Conservation (phyloP, 1,139 yeast genomes). For the Taphrina sp. region DNA sequence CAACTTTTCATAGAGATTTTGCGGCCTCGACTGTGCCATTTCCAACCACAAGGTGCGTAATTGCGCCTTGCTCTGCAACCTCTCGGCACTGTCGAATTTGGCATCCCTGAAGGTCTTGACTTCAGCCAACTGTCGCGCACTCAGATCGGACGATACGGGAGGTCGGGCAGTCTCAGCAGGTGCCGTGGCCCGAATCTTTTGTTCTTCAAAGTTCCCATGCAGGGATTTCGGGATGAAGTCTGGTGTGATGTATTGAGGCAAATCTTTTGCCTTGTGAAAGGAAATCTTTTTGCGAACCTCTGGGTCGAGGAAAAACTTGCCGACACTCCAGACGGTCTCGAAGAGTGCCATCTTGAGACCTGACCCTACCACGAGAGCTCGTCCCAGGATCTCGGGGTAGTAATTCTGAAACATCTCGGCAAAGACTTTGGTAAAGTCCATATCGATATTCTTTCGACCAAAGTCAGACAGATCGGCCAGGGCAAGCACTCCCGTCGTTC, state of each 20-base stretch:
- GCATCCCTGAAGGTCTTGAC: slow-evolving; percentile 11
- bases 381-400: slow-evolving; percentile 34
- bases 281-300: slow-evolving; percentile 31
- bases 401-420: slow-evolving; percentile 32
- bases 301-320: slow-evolving; percentile 31
- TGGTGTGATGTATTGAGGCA: slow-evolving; percentile 20
- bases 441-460: slow-evolving; percentile 42
- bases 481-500: slow-evolving; percentile 65
- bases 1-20: slow-evolving; percentile 32
- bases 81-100: slow-evolving; percentile 12
- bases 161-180: slow-evolving; percentile 10
- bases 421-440: slow-evolving; percentile 31
- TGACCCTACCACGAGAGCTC: slow-evolving; percentile 33
- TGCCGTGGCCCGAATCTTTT: slow-evolving; percentile 20
- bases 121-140: slow-evolving; percentile 22
- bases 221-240: slow-evolving; percentile 31
- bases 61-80: slow-evolving; percentile 13
- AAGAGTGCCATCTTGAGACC: slow-evolving; percentile 34
- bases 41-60: slow-evolving; percentile 30
- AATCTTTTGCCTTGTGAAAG: slow-evolving; percentile 26
- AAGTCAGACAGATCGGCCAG: slow-evolving; percentile 73
- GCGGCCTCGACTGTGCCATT: slow-evolving; percentile 24
- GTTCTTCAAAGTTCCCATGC: slow-evolving; percentile 30
- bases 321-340: slow-evolving; percentile 33
- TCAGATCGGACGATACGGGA: slow-evolving; percentile 13